Evolutionary conservation across 2,329 filamentous ascomycete species (phyloP), one percentile per base, ranked within the genome.

Genomic region (Talaromyces sp.): DNA sequence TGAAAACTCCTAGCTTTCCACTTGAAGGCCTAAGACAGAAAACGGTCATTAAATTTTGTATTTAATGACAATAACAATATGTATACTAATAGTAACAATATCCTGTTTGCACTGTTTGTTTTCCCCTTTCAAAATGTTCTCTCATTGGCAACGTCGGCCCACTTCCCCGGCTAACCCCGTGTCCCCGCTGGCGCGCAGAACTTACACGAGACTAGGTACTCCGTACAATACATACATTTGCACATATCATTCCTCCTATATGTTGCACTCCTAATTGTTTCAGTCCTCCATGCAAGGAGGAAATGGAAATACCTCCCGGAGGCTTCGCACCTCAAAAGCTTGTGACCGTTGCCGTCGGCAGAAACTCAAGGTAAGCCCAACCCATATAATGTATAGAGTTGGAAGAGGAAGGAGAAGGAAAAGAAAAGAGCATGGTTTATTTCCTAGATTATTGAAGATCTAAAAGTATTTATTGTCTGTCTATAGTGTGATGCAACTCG

Each of bases 401-500:
- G 17, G 17, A 38, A n/a, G 35, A 38, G 17, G 35, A 38, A 38
- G 35, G 35, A 38, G 14, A 38, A 13, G 35, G 35, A n/a, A 38
- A 38, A 3, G 35, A 38, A 38, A 38, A 5, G 14, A 6, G 35
- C 35, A 8, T n/a, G 17, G 7, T 38, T 38, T 8, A 38, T 38
- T n/a, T 38, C 17, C 7, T 38, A n/a, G 17, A 17, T 38, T n/a
- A 38, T 38, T 38, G 14, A n/a, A 8, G 8, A 2, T n/a, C 35
- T 38, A n/a, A 38, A 38, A 38, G 5, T 38, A 8, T 54, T 29
- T 10, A 3, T 54, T 54, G n/a, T 35, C n/a, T 9, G 11, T 41
- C 19, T 6, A 38, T n/a, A 19, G 29, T 89, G 64, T 82, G 81
- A 69, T 88, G 82, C 9, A 86, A 86, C 0, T 84, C 86, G 11